Percentiles rank a stretch among this genome's conserved stretches.
Conservation (phyloP, 441 rosid genomes). For the Isatis lusitanica region DNA sequence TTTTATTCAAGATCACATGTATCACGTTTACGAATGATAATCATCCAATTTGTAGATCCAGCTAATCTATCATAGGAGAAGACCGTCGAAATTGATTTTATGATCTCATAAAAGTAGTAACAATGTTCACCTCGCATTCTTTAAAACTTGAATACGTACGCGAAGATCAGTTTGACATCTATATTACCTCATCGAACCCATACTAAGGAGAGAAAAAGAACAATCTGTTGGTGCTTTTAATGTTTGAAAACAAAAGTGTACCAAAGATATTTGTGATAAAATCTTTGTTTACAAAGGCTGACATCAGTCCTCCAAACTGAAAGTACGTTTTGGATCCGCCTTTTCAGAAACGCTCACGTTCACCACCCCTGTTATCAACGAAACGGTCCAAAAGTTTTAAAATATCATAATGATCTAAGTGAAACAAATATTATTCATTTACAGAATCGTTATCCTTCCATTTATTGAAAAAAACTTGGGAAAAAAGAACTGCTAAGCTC, state of each 20-base stretch:
- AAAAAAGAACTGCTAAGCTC: conserved; percentile 13
- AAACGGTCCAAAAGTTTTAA: conserved; percentile 24
- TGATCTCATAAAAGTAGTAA: conserved; percentile 11
- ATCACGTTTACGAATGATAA: background rate
- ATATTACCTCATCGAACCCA: conserved; percentile 31
- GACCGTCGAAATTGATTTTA: conserved; percentile 6
- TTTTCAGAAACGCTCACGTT: conserved; percentile 41
- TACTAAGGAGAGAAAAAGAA: conserved; percentile 17
- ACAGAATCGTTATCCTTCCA: conserved; percentile 33
- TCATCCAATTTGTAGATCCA: background rate
- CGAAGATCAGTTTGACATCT: conserved; percentile 10
- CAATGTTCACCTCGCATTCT: background rate
- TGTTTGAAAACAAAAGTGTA: conserved; percentile 16
- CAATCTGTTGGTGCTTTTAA: conserved; percentile 24
- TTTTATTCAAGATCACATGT: conserved; percentile 1
- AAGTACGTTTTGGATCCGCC: conserved; percentile 37
- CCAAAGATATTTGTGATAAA: conserved; percentile 2
- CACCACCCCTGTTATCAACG: conserved; percentile 23
- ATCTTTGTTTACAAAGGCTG: conserved; percentile 28
- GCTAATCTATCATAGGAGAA: background rate
- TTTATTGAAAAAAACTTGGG: conserved; percentile 20
- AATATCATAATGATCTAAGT: background rate
- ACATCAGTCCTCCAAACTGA: conserved; percentile 41
- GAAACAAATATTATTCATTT: background rate
- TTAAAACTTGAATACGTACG: conserved; percentile 8